phyloP scores from a whole-genome alignment of 768 basidiomycete genomes.

The Rubroboletus satanas region DNA sequence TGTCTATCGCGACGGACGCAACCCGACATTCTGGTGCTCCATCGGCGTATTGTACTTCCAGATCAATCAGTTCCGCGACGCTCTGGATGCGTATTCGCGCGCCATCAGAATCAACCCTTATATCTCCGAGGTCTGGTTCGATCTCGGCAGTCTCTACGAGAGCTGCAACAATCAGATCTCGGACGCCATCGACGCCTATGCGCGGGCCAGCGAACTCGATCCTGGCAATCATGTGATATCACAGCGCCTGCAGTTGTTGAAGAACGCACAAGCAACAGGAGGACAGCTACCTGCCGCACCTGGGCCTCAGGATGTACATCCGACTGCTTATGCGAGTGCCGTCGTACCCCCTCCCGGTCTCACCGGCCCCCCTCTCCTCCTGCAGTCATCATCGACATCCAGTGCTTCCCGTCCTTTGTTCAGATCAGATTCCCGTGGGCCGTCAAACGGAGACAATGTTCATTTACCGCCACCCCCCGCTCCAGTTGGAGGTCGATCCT shows the following conservation, averaged over 20 bases:
- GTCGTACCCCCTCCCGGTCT: constrained; percentile 69
- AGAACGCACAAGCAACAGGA: constrained; percentile 73
- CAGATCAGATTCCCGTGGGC: constrained; percentile 65
- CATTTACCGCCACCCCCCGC: constrained; percentile 61
- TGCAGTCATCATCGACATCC: constrained; percentile 43
- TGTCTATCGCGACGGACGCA: constrained; percentile 96
- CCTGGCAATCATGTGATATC: constrained; percentile 80
- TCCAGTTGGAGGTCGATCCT: constrained; percentile 43
- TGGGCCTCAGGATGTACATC: constrained; percentile 92
- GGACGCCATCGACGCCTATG: constrained; percentile 98
- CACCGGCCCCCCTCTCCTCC: constrained; percentile 60
- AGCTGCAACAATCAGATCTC: constrained; percentile 98
- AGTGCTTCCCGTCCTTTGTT: constrained; percentile 43
- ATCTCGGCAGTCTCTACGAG: constrained; percentile 94
- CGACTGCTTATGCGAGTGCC: constrained; percentile 85
- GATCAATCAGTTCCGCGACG: constrained; percentile 99
- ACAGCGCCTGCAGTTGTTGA: constrained; percentile 72
- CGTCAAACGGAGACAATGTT: constrained; percentile 34
- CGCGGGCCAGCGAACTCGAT: constrained; percentile 91
- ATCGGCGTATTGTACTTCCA: constrained; percentile 99
- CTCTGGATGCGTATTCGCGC: constrained; percentile 96
- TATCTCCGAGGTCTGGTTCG: constrained; percentile 80
- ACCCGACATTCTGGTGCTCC: constrained; percentile 99
- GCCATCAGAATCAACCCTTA: constrained; percentile 99
- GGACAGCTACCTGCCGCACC: constrained; percentile 81